phyloP scores from a whole-genome alignment of 23 red algal genomes.

The Gracilaria domingensis region DNA sequence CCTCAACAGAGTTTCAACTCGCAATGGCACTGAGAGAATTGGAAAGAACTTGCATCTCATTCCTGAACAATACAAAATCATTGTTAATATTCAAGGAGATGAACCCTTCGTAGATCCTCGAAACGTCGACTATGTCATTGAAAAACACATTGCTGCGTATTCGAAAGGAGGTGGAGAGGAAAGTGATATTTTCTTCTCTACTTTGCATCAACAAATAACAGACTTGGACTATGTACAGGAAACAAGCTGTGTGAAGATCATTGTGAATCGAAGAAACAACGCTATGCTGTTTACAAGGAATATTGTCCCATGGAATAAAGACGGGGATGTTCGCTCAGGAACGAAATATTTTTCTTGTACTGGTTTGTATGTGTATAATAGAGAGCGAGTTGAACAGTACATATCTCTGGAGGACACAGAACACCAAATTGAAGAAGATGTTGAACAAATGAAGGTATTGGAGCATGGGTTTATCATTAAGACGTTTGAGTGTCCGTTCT shows the following conservation, averaged over 20 bases:
- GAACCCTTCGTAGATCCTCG: constrained; percentile 55
- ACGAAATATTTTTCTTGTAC: constrained; percentile 62
- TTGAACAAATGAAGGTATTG: constrained; percentile 62
- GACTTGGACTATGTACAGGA: constrained; percentile 48
- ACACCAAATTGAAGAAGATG: constrained; percentile 64
- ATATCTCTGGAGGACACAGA: constrained; percentile 60
- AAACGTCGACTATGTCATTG: constrained; percentile 56
- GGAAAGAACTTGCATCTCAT: constrained; percentile 53
- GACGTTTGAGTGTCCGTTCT: constrained; percentile 49
- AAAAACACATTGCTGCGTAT: constrained; percentile 50
- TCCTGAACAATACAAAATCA: constrained; percentile 39
- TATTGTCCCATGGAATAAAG: constrained; percentile 65
- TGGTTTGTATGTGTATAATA: constrained; percentile 51
- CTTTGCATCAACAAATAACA: constrained; percentile 53
- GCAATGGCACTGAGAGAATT: constrained; percentile 56
- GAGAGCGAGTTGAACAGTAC: constrained; percentile 42
- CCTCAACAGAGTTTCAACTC: constrained; percentile 46
- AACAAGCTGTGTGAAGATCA: constrained; percentile 58
- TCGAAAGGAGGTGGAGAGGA: constrained; percentile 5
- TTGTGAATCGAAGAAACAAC: constrained; percentile 55
- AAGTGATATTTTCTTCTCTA: constrained; percentile 55
- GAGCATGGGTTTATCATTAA: constrained; percentile 57
- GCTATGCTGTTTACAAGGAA: constrained; percentile 65
- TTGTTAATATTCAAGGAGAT: constrained; percentile 63
- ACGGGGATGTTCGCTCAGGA: constrained; percentile 25